Conservation (phyloP, 148 eudicot species). For the Rhododendron griersonianum region DNA sequence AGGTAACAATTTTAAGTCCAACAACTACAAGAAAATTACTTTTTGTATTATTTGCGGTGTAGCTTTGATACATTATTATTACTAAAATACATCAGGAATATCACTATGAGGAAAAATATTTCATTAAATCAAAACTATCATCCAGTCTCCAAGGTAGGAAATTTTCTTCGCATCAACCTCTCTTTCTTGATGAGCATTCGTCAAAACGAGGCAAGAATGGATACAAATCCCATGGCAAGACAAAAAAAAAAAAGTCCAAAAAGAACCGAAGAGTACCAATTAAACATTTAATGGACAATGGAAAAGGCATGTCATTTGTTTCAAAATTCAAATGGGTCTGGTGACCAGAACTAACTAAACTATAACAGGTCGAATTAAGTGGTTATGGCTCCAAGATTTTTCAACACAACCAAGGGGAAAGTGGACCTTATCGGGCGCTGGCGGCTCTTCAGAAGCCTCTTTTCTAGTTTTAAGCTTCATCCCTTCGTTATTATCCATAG, state of each 20-base stretch:
- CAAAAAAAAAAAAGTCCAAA: background rate
- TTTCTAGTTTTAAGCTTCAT: slow-evolving; percentile 58
- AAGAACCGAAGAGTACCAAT: background rate
- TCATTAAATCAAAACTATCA: background rate
- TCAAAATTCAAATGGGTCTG: background rate
- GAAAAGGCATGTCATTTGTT: background rate
- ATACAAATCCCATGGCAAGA: background rate
- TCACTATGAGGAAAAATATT: background rate
- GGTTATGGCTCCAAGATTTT: background rate
- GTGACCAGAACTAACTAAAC: background rate
- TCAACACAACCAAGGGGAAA: slow-evolving; percentile 9
- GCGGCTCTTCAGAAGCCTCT: slow-evolving; percentile 54
- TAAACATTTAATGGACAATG: background rate
- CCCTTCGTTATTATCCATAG: slow-evolving; percentile 67
- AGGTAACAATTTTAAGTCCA: background rate
- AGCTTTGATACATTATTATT: background rate
- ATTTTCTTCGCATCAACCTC: background rate
- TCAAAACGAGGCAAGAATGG: background rate
- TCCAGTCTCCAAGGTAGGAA: background rate
- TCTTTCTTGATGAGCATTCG: background rate
- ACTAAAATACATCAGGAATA: background rate
- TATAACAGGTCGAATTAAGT: background rate
- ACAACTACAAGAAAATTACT: background rate
- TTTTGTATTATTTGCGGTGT: background rate
- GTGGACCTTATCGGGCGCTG: slow-evolving; percentile 64